phyloP scores from a whole-genome alignment of 306 rosid species.

The Glycine tomentella region DNA sequence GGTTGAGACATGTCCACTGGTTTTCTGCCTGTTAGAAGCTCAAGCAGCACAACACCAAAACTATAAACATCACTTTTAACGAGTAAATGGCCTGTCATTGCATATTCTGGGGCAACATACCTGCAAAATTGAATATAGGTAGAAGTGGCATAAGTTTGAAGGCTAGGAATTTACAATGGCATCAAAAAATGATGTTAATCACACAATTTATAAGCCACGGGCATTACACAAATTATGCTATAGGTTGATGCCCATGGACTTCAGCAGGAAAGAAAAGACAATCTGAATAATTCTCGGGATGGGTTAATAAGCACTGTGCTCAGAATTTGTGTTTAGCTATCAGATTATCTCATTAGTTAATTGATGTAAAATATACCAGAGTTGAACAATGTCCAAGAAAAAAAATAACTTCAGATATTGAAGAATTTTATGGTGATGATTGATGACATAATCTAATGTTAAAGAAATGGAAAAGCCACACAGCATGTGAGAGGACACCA shows the following conservation, averaged over 20 bases:
- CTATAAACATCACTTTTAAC: slow-evolving; percentile 98
- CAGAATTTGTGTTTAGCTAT: slow-evolving; percentile 15
- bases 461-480: slow-evolving; percentile 11
- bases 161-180: slow-evolving; percentile 40
- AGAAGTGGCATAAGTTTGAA: slow-evolving; percentile 32
- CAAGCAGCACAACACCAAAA: slow-evolving; percentile 95
- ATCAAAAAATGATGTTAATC: slow-evolving; percentile 5
- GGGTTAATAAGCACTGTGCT: slow-evolving; percentile 22
- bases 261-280: slow-evolving; percentile 19
- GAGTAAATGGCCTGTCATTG: slow-evolving; percentile 96
- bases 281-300: slow-evolving; percentile 1
- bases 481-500: background rate
- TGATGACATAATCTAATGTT: slow-evolving; percentile 28
- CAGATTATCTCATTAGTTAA: slow-evolving; percentile 16
- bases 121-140: slow-evolving; percentile 58
- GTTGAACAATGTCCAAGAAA: background rate
- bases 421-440: background rate
- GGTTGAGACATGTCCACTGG: slow-evolving; percentile 96
- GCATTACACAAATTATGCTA: slow-evolving; percentile 16
- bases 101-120: slow-evolving; percentile 98
- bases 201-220: background rate
- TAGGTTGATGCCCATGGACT: slow-evolving; percentile 7
- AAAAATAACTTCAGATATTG: background rate
- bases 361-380: background rate
- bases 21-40: slow-evolving; percentile 91